Evolutionary conservation across 163 green algal genomes (phyloP).

Genomic region (Scenedesmus sp.): DNA sequence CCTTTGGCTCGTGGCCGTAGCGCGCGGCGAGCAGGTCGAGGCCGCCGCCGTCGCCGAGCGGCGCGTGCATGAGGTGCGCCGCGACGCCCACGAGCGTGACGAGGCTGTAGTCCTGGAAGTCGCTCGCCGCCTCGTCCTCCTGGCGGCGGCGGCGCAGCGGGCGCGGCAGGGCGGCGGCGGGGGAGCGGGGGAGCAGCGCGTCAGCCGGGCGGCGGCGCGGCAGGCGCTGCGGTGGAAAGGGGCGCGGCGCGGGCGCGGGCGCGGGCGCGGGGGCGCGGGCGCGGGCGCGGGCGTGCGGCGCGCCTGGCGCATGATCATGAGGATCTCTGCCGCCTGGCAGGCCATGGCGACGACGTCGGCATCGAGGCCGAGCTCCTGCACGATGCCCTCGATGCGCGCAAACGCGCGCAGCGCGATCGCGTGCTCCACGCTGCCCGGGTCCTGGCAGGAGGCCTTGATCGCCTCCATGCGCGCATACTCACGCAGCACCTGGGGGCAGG

Average conservation of each 20-base stretch:
- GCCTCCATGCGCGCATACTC: constrained; percentile 74
- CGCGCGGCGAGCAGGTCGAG: constrained; percentile 53
- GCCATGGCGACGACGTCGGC: constrained; percentile 55
- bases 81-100: constrained; percentile 80
- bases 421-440: constrained; percentile 51
- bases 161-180: too few relatives aligned
- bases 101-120: constrained; percentile 92
- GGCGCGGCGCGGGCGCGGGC: too few relatives aligned
- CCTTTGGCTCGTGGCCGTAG: constrained; percentile 72
- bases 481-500: constrained; percentile 60
- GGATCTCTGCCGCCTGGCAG: constrained; percentile 80
- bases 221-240: not conserved
- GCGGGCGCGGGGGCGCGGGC: too few relatives aligned
- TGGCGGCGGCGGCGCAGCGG: too few relatives aligned
- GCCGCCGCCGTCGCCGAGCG: constrained; percentile 65
- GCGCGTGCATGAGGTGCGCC: constrained; percentile 68
- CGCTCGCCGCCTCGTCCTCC: constrained; percentile 69
- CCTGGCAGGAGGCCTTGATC: constrained; percentile 51
- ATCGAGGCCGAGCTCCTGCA: constrained; percentile 41
- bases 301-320: constrained; percentile 83
- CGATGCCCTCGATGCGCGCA: constrained; percentile 63
- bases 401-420: constrained; percentile 66
- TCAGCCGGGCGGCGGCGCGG: not conserved
- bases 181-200: too few relatives aligned
- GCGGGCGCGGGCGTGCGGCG: not conserved